These are phyloP conservation scores for Stachybotrys elegans DNA, from an alignment of 2,329 filamentous ascomycete genomes.

Conservation along the genomic window DNA sequence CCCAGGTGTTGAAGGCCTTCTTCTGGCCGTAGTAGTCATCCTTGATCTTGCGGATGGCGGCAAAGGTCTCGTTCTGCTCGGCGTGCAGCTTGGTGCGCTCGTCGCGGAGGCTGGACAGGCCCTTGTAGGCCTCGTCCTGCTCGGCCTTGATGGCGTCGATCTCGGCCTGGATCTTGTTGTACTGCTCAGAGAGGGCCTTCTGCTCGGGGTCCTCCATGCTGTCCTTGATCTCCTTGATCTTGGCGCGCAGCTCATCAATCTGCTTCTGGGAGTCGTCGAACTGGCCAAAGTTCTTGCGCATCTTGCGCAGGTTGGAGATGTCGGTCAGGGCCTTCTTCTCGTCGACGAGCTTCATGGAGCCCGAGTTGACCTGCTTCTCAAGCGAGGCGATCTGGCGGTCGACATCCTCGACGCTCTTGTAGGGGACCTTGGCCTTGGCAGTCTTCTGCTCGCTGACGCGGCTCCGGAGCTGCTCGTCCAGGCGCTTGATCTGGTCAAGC, in stretches of 20 bases:
- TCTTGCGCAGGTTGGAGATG: constrained; percentile 77
- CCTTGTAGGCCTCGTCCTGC: constrained; percentile 88
- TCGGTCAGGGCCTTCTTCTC: constrained; percentile 91
- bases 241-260: constrained; percentile 80
- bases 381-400: constrained; percentile 76
- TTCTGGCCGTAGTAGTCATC: constrained; percentile 80
- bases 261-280: constrained; percentile 83
- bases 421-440: constrained; percentile 72
- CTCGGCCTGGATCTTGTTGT: constrained; percentile 80
- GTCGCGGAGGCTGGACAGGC: constrained; percentile 75
- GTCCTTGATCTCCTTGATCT: constrained; percentile 87
- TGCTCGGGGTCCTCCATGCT: constrained; percentile 85
- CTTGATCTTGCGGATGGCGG: constrained; percentile 78
- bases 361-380: constrained; percentile 80
- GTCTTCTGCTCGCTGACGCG: constrained; percentile 83
- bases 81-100: constrained; percentile 78
- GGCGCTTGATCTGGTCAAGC: constrained; percentile 85
- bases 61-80: constrained; percentile 82
- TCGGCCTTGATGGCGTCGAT: constrained; percentile 86
- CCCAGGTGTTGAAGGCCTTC: constrained; percentile 77
- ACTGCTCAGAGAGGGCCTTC: constrained; percentile 81
- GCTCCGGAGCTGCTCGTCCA: constrained; percentile 84
- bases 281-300: constrained; percentile 83
- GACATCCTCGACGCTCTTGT: constrained; percentile 84
- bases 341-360: constrained; percentile 91